A percentile compares a stretch with the other conserved stretches of the same genome.
phyloP scores from a whole-genome alignment of 2,329 filamentous ascomycete genomes.

The Colletotrichum tropicicola region DNA sequence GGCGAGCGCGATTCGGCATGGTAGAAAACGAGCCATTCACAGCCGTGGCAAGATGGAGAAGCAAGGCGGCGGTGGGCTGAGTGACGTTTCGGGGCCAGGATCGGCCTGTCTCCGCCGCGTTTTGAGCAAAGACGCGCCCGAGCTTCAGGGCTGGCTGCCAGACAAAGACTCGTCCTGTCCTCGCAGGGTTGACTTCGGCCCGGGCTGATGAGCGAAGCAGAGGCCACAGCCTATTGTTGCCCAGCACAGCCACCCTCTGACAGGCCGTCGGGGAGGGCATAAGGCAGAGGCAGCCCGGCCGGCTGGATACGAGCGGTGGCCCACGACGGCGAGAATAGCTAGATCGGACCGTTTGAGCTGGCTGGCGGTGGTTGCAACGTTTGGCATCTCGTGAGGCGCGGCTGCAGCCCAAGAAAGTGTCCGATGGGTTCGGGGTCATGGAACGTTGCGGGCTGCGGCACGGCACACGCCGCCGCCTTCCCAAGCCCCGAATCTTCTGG shows the following conservation, averaged over 20 bases:
- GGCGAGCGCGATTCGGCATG: neutral
- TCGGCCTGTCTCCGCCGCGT: constrained; percentile 7
- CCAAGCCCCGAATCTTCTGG: too few species aligned
- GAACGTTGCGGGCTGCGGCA: too few species aligned
- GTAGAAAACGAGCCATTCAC: neutral
- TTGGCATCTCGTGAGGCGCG: too few species aligned
- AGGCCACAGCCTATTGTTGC: constrained; percentile 19
- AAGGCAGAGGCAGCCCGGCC: constrained; percentile 5
- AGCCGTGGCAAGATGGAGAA: constrained; percentile 30
- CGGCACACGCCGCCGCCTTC: too few species aligned
- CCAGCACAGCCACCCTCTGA: constrained; percentile 22
- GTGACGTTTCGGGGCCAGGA: constrained; percentile 18
- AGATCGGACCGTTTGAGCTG: too few species aligned
- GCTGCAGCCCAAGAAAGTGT: too few species aligned
- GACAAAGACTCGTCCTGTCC: too few species aligned
- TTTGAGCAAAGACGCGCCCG: constrained; percentile 4
- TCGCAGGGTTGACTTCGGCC: neutral
- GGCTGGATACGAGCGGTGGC: constrained; percentile 28
- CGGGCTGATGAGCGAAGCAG: constrained; percentile 8
- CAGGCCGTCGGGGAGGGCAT: neutral
- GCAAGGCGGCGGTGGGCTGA: constrained; percentile 29
- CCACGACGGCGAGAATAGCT: too few species aligned
- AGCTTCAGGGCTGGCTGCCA: neutral
- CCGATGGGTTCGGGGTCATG: too few species aligned
- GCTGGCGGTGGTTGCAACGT: too few species aligned